Percentiles rank a stretch among this genome's conserved stretches.
Conservation (phyloP, 169 alveolate species). For the Babesia gibsoni region DNA sequence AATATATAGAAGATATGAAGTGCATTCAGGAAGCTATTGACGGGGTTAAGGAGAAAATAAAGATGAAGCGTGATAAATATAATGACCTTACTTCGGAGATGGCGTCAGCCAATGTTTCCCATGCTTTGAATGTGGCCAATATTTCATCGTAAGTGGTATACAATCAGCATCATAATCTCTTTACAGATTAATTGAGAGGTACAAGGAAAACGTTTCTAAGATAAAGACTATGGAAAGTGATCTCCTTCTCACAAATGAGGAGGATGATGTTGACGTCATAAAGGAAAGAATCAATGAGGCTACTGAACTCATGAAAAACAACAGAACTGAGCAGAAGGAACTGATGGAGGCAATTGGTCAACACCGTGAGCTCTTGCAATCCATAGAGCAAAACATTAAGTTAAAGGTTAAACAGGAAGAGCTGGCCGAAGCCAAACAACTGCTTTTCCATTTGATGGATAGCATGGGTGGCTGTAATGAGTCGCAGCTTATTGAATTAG, state of each 20-base stretch:
- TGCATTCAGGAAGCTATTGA: not conserved
- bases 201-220: not conserved
- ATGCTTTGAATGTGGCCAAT: slow-evolving; percentile 8
- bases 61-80: not conserved
- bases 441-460: slow-evolving; percentile 32
- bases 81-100: not conserved
- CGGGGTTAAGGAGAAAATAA: not conserved
- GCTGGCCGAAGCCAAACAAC: slow-evolving; percentile 45
- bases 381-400: slow-evolving; percentile 53
- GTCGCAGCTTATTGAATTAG: not conserved
- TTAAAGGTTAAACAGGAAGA: slow-evolving; percentile 32
- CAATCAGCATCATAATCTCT: not conserved
- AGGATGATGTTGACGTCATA: not conserved
- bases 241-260: not conserved
- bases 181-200: slow-evolving; percentile 10
- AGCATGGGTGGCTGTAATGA: slow-evolving; percentile 26
- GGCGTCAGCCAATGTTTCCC: not conserved
- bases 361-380: slow-evolving; percentile 43
- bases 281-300: slow-evolving; percentile 19
- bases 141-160: not conserved
- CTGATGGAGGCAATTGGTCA: slow-evolving; percentile 33
- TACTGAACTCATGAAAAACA: slow-evolving; percentile 17
- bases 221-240: not conserved
- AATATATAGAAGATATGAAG: slow-evolving; percentile 1
- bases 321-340: slow-evolving; percentile 57